Evolutionary conservation across 2,329 filamentous ascomycete species (phyloP).

Genomic region (Cyphellophora attinorum): DNA sequence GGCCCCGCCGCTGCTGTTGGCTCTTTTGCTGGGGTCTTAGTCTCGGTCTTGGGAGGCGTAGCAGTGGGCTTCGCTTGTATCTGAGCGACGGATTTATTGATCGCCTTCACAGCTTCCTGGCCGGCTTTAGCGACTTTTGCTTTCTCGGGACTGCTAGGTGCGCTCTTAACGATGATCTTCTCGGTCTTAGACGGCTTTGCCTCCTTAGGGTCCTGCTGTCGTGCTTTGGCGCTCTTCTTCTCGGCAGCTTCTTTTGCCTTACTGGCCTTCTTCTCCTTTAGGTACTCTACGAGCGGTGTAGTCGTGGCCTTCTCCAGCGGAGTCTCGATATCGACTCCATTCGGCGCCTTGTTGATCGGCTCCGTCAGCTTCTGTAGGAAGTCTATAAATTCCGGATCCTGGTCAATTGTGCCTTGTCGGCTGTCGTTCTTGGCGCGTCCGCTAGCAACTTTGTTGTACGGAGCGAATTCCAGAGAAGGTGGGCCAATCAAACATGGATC

Average conservation of each 20-base stretch:
- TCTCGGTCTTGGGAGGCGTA: constrained; percentile 26
- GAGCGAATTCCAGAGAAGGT: constrained; percentile 70
- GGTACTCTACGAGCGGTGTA: constrained; percentile 80
- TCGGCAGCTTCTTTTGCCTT: constrained; percentile 41
- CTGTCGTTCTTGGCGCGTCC: constrained; percentile 68
- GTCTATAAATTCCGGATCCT: constrained; percentile 89
- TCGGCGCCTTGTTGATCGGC: constrained; percentile 47
- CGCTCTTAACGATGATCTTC: constrained; percentile 24
- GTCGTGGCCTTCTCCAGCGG: constrained; percentile 59
- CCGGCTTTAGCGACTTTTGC: constrained; percentile 45
- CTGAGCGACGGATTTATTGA: constrained; percentile 38
- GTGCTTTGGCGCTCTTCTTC: constrained; percentile 35
- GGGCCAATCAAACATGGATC: constrained; percentile 66
- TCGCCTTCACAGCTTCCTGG: constrained; percentile 53
- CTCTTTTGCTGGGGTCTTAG: constrained; percentile 19
- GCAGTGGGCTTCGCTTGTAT: constrained; percentile 24
- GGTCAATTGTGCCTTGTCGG: constrained; percentile 88
- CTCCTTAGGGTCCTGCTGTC: constrained; percentile 57
- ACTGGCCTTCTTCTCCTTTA: constrained; percentile 85
- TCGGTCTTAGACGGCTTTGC: constrained; percentile 37
- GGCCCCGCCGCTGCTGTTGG: constrained; percentile 23
- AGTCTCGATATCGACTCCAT: constrained; percentile 41
- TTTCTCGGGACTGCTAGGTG: constrained; percentile 24
- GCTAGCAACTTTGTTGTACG: constrained; percentile 73
- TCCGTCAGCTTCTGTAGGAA: constrained; percentile 85